These are phyloP conservation scores for Schoenoplectus triqueter DNA, from an alignment of 202 grass and related monocot species.

Conservation along the genomic window DNA sequence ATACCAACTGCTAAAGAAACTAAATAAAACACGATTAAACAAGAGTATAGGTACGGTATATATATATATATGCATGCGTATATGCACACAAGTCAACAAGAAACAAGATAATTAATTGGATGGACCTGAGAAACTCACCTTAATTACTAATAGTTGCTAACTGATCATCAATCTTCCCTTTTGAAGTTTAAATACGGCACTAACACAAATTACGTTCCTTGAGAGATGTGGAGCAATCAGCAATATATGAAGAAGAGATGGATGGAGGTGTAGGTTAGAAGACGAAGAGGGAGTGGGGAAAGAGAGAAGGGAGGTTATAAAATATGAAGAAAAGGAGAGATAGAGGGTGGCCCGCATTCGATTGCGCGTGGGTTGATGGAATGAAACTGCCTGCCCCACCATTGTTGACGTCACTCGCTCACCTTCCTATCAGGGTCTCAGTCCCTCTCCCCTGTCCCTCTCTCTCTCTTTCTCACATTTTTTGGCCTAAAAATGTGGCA, in stretches of 20 bases:
- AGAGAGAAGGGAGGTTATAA: constrained; percentile 41
- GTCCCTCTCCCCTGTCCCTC: not conserved
- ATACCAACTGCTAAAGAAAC: not conserved
- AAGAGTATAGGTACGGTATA: not conserved
- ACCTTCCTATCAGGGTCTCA: constrained; percentile 22
- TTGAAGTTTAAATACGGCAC: not conserved
- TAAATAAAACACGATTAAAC: not conserved
- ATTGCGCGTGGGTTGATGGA: constrained; percentile 54
- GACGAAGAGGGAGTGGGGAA: constrained; percentile 6
- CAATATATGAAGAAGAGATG: not conserved
- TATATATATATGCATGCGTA: not conserved
- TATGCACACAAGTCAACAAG: not conserved
- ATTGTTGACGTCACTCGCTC: constrained; percentile 43
- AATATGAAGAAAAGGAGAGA: constrained; percentile 41
- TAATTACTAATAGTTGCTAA: not conserved
- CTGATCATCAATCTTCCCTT: not conserved
- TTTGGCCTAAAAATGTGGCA: constrained; percentile 18
- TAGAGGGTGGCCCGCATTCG: constrained; percentile 30
- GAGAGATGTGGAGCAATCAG: too few relatives aligned
- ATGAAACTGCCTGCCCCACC: constrained; percentile 38
- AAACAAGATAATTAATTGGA: not conserved
- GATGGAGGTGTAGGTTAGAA: constrained; percentile 33
- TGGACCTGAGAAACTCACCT: constrained; percentile 32
- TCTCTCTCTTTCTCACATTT: not conserved
- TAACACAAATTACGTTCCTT: too few relatives aligned